Evolutionary conservation across 805 yeast genomes (phyloP), one percentile per base, ranked within the genome.

Genomic region (Yarrowia divulgata): DNA sequence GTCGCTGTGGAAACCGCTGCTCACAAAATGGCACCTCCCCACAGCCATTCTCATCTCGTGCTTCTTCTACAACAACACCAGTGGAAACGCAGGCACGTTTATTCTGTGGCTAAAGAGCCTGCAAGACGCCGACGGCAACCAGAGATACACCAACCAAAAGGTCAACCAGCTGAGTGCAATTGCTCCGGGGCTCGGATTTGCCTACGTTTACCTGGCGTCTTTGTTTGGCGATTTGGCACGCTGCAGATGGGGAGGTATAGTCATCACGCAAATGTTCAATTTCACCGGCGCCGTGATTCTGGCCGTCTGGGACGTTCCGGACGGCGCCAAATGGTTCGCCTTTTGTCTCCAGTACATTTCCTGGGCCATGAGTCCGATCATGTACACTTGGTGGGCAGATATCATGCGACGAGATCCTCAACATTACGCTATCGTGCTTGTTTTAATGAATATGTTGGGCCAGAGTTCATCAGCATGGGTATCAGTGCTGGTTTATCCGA

Each of bases 401-500:
- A 37, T 48, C 8, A 46, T 85, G 68, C 80, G 88, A 64, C 79
- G 82, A 54, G 85, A 85, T 72, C 80, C 84, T 8, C 82, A 84
- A 71, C 81, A 82, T 66, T 77, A 88, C 72, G 82, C 87, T 58
- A 79, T 85, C 34, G 81, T 81, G 45, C 78, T 85, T 70, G 85
- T 85, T 34, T 71, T 79, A 1, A 81, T 84, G 84, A 85, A 85
- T 74, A 74, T 77, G 35, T 72, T 85, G 49, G 87, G 88, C 8
- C 87, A 85, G 73, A 78, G 84, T 10, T 81, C 85, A 12, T 81
- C 85, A 13, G 85, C 86, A 0, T 86, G 85, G 84, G 82, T 82
- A 57, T 77, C 85, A 2, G 79, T 83, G 29, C 72, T 82, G 19
- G 80, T 81, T 7, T 82, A 82, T 82, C 70, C 63, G 19, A 75